Conservation (phyloP, 2,329 filamentous ascomycete genomes). For the Tolypocladium amazonense region DNA sequence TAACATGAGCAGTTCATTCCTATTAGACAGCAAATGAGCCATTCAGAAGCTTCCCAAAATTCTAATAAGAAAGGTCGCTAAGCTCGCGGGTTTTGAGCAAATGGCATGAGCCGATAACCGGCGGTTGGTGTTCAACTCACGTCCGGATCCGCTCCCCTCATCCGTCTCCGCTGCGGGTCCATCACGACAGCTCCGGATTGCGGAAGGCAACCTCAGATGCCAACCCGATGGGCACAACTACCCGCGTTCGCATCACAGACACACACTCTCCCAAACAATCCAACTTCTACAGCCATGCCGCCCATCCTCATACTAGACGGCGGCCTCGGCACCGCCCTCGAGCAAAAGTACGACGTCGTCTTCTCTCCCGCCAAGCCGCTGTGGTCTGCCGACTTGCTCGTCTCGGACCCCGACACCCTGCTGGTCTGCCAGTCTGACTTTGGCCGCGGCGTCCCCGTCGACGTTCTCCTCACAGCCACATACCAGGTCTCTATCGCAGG, state of each 20-base stretch:
- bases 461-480: constrained; percentile 56
- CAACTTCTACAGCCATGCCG: background rate
- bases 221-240: background rate
- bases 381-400: constrained; percentile 58
- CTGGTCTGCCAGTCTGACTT: constrained; percentile 46
- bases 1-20: no score
- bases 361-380: constrained; percentile 47
- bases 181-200: background rate
- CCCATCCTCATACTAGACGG: constrained; percentile 45
- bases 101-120: no score
- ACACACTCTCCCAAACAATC: background rate
- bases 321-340: constrained; percentile 56
- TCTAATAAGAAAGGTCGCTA: no score
- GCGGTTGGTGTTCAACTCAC: no score
- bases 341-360: constrained; percentile 40
- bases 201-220: background rate
- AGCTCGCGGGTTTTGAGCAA: no score
- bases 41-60: no score
- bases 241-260: background rate
- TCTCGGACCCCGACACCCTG: constrained; percentile 40
- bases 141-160: background rate
- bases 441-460: constrained; percentile 37
- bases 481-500: constrained; percentile 52
- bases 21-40: no score
- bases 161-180: background rate